These are phyloP conservation scores for Aspergillus kassunensis DNA, from an alignment of 495 filamentous ascomycete genomes.

Conservation along the genomic window DNA sequence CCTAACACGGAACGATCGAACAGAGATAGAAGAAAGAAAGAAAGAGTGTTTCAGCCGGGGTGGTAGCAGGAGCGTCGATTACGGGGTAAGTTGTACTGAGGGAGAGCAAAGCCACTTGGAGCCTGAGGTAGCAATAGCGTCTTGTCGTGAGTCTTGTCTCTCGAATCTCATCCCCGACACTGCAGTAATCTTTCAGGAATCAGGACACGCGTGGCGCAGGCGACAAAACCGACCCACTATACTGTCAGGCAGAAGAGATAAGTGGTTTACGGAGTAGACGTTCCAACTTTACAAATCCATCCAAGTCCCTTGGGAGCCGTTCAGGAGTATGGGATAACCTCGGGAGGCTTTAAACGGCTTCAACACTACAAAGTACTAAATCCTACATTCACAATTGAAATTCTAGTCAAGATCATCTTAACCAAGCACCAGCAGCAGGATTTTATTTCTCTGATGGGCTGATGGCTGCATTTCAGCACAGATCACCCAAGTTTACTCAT, in stretches of 20 bases:
- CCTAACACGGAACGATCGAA: slow-evolving; percentile 10
- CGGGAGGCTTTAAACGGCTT: too few relatives aligned
- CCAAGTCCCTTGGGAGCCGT: neutral
- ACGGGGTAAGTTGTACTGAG: slow-evolving; percentile 2
- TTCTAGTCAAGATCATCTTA: neutral
- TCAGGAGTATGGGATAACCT: too few relatives aligned
- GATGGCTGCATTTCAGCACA: neutral
- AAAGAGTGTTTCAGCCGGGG: neutral
- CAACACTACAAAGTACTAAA: too few relatives aligned
- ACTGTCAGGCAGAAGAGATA: slow-evolving; percentile 15
- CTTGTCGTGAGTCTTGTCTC: too few relatives aligned
- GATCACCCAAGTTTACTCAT: slow-evolving; percentile 3
- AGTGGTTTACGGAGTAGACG: too few relatives aligned
- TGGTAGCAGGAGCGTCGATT: neutral
- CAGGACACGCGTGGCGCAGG: slow-evolving; percentile 17
- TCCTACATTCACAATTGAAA: too few relatives aligned
- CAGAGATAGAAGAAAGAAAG: neutral
- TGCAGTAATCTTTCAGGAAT: neutral
- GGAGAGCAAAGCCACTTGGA: slow-evolving; percentile 10
- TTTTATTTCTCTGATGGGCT: too few relatives aligned
- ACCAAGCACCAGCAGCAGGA: neutral
- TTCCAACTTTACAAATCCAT: too few relatives aligned
- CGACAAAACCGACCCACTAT: slow-evolving; percentile 7
- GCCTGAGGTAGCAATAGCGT: neutral
- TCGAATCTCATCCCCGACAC: neutral